Percentiles rank a stretch among this genome's conserved stretches.
Conservation (phyloP, 495 filamentous ascomycete species). For the Aspergillus panamensis region DNA sequence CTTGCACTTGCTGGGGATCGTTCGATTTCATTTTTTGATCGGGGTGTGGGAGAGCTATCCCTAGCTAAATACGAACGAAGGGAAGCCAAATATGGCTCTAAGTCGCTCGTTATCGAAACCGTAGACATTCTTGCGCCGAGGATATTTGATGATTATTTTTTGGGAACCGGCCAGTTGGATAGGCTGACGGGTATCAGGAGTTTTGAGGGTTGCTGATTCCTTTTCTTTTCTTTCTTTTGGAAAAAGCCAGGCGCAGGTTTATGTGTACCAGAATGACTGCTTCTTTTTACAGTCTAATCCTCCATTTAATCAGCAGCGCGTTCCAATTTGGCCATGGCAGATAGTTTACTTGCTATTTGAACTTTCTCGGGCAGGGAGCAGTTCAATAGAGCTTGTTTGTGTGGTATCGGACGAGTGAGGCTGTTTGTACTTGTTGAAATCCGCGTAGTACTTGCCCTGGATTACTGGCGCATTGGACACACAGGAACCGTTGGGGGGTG, state of each 20-base stretch:
- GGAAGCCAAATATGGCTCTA: constrained; percentile 32
- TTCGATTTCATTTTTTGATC: not conserved
- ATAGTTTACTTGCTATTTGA: constrained; percentile 9
- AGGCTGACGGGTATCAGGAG: not conserved
- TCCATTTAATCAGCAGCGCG: constrained; percentile 6
- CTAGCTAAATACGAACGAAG: constrained; percentile 29
- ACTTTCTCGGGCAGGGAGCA: not conserved
- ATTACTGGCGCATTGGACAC: not conserved
- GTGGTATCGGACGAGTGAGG: not conserved
- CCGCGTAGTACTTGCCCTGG: not conserved
- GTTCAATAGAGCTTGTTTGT: not conserved
- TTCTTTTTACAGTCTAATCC: constrained; percentile 4
- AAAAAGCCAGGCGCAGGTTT: constrained; percentile 1
- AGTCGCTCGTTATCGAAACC: constrained; percentile 31
- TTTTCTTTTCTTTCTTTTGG: not conserved
- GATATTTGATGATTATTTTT: not conserved
- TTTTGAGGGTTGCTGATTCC: not conserved
- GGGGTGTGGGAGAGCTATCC: constrained; percentile 1
- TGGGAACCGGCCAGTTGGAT: not conserved
- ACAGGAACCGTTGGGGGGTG: not conserved
- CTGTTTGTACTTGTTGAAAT: not conserved
- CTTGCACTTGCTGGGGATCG: not conserved
- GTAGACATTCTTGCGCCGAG: constrained; percentile 23
- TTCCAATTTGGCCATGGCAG: not conserved
- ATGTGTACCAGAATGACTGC: not conserved